Base-by-base conservation (phyloP, 148 eudicot genomes). In the Vaccinium macrocarpon region DNA sequence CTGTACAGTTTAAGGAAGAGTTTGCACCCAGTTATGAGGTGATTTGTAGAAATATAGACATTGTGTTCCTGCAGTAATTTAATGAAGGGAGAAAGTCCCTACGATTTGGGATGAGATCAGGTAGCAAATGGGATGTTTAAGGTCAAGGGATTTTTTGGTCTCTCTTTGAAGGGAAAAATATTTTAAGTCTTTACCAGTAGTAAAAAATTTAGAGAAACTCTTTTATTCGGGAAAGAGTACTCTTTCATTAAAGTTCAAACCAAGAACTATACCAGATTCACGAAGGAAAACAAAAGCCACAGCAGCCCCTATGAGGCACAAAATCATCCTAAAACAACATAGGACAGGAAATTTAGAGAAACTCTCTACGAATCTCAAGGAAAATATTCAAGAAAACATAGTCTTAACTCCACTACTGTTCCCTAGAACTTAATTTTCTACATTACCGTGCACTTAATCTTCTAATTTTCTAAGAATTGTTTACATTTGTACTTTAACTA, bases 11-110 rank as follows among this genome's bases (percentile, higher is more conserved):
- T 29, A 27, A 14, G 50, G 27, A 48, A 51, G 18, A 62, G 74
- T 49, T 27, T 84, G 81, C 85, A 84, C 85, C 86, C 77, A 79
- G 35, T 62, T n/a, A 52, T 66, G 81, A 64, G 86, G 86, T 80
- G 83, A 42, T 73, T 62, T 48, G 13, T 81, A 42, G 32, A 49
- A 49, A n/a, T 27, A 66, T 13, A 32, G 42, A 81, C 59, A 23
- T 23, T 79, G 48, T 59, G 64, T 80, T 57, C 27, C 32, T 76
- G 5, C 27, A 42, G 50, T 53, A 27, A 3, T 38, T 13, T 81
- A 52, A n/a, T 46, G 56, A 46, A 68, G 52, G 18, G 55, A 76
- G 23, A 2, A 50, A 76, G 32, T 50, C 79, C 79, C 32, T 76
- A 9, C 5, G n/a, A 73, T 19, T 62, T 7, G 5, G n/a, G 68